A percentile compares a stretch with the other conserved stretches of the same genome.
These are phyloP conservation scores for Prunus kanzakura DNA, from an alignment of 306 rosid genomes.

Conservation along the genomic window DNA sequence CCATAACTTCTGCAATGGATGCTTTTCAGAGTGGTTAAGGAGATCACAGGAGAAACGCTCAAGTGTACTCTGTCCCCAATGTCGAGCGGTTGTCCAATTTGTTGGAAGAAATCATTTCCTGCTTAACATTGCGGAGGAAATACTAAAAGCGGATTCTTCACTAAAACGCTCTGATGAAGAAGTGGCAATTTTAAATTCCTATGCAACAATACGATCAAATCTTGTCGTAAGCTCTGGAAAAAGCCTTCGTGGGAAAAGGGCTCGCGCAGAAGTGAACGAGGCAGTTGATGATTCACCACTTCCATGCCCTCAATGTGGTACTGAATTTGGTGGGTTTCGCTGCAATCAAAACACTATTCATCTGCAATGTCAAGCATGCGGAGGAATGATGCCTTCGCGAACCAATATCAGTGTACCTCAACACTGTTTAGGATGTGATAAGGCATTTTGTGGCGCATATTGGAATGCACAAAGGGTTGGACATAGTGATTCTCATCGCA, in stretches of 20 bases:
- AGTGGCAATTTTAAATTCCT: constrained; percentile 61
- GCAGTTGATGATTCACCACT: constrained; percentile 36
- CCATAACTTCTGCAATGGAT: constrained; percentile 94
- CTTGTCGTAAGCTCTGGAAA: constrained; percentile 60
- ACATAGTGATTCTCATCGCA: constrained; percentile 41
- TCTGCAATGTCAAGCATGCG: constrained; percentile 87
- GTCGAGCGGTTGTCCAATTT: constrained; percentile 82
- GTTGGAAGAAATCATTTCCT: constrained; percentile 91
- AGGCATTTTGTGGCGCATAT: constrained; percentile 86
- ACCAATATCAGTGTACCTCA: constrained; percentile 49
- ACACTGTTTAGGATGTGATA: constrained; percentile 87
- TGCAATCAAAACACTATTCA: constrained; percentile 64
- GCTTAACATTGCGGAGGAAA: constrained; percentile 63
- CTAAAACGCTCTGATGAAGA: constrained; percentile 69
- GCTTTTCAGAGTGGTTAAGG: constrained; percentile 94
- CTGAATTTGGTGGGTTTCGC: constrained; percentile 57
- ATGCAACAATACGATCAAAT: constrained; percentile 71
- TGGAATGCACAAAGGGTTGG: constrained; percentile 60
- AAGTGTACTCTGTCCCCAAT: constrained; percentile 84
- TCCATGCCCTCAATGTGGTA: constrained; percentile 87
- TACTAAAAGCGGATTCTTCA: constrained; percentile 66
- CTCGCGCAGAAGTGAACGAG: constrained; percentile 33
- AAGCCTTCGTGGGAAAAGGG: constrained; percentile 49
- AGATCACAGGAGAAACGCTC: constrained; percentile 67
- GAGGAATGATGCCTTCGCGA: constrained; percentile 98